Evolutionary conservation across 148 eudicot genomes (phyloP).

Genomic region (Vaccinium vitisidaea): DNA sequence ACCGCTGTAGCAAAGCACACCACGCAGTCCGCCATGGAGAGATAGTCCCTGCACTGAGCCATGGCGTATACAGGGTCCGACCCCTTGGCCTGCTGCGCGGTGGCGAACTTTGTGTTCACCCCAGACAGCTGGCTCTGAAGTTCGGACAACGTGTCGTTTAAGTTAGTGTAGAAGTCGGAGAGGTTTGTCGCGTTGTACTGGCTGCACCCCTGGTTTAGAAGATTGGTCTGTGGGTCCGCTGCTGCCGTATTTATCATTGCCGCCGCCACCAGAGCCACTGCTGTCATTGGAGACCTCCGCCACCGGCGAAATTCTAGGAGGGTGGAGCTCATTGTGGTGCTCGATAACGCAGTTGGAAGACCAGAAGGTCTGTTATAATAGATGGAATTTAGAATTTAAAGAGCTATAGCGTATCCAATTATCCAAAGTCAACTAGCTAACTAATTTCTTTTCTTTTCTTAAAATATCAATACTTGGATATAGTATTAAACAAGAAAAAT

Average conservation of each 20-base stretch:
- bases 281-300: neutral
- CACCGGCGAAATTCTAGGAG: neutral
- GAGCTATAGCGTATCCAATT: neutral
- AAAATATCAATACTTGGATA: too few relatives aligned
- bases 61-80: slow-evolving; percentile 27
- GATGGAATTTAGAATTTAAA: neutral
- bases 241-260: neutral
- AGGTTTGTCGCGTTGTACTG: slow-evolving; percentile 20
- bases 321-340: neutral
- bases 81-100: slow-evolving; percentile 11
- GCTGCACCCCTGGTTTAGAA: slow-evolving; percentile 32
- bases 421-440: too few relatives aligned
- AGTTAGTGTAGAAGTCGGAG: slow-evolving; percentile 19
- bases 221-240: slow-evolving; percentile 29
- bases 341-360: neutral
- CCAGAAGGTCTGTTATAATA: neutral
- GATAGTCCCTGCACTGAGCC: slow-evolving; percentile 38
- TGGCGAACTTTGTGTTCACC: slow-evolving; percentile 20
- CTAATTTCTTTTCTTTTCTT: too few relatives aligned
- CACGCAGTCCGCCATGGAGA: slow-evolving; percentile 22
- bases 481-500: too few relatives aligned
- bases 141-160: slow-evolving; percentile 20
- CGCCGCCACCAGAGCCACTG: neutral
- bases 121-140: neutral
- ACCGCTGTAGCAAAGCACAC: slow-evolving; percentile 23